Percentiles rank a stretch among this genome's conserved stretches.
phyloP scores from a whole-genome alignment of 2,329 filamentous ascomycete genomes.

The Claviceps sp. region DNA sequence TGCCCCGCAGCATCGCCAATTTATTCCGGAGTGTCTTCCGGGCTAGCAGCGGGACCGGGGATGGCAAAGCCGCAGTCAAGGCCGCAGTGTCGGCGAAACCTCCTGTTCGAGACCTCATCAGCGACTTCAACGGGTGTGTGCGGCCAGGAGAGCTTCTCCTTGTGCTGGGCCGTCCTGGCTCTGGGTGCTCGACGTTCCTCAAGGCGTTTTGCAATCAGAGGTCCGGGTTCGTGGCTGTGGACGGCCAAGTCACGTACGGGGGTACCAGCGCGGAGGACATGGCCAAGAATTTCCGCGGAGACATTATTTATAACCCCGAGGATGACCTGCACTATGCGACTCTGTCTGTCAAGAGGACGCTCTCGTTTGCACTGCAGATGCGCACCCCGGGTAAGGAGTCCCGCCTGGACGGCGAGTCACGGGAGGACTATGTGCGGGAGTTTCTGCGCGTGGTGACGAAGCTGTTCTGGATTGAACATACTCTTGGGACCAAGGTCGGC shows the following conservation, averaged over 20 bases:
- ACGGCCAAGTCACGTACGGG: constrained; percentile 53
- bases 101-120: constrained; percentile 50
- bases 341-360: constrained; percentile 51
- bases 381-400: constrained; percentile 38
- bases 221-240: constrained; percentile 46
- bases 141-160: constrained; percentile 58
- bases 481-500: constrained; percentile 54
- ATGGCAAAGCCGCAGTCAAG: constrained; percentile 22
- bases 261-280: constrained; percentile 30
- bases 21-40: constrained; percentile 27
- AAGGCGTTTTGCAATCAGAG: constrained; percentile 62
- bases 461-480: constrained; percentile 59
- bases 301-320: constrained; percentile 57
- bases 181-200: constrained; percentile 57
- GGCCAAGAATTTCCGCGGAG: constrained; percentile 41
- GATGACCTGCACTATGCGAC: constrained; percentile 56
- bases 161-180: constrained; percentile 52
- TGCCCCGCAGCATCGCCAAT: constrained; percentile 30
- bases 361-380: constrained; percentile 53
- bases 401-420: constrained; percentile 45
- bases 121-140: constrained; percentile 52
- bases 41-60: too few species aligned
- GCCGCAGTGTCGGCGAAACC: constrained; percentile 37
- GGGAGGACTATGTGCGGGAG: constrained; percentile 38
- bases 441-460: constrained; percentile 50